A percentile compares a stretch with the other conserved stretches of the same genome.
Conservation (phyloP, 2,329 filamentous ascomycete species). For the Dactylellina sp. region DNA sequence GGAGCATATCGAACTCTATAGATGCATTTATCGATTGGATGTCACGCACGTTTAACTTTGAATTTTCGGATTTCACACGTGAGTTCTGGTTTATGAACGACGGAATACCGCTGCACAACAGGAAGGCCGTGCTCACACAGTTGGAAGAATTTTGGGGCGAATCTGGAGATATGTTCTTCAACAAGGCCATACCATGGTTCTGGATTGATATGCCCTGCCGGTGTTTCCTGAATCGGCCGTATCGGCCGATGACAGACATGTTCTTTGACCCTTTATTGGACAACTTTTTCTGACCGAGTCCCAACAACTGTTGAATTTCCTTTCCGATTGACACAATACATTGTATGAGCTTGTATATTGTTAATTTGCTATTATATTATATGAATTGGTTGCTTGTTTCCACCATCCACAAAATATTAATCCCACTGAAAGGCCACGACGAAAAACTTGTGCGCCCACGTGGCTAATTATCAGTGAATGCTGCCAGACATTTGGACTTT, state of each 20-base stretch:
- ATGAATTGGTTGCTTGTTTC: not conserved
- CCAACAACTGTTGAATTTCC: slow-evolving; percentile 7
- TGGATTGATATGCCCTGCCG: slow-evolving; percentile 53
- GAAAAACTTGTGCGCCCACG: slow-evolving; percentile 26
- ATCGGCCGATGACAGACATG: slow-evolving; percentile 20
- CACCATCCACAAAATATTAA: not conserved
- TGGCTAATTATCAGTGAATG: slow-evolving; percentile 14
- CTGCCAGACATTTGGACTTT: not conserved
- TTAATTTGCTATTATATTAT: too few species aligned
- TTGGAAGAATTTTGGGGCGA: slow-evolving; percentile 47
- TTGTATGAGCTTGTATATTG: too few species aligned
- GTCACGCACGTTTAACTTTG: slow-evolving; percentile 26
- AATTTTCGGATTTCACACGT: slow-evolving; percentile 37
- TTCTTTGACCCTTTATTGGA: slow-evolving; percentile 30
- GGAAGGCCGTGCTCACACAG: slow-evolving; percentile 34
- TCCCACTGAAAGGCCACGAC: not conserved
- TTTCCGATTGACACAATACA: too few species aligned
- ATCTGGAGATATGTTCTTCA: slow-evolving; percentile 50
- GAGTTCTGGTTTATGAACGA: slow-evolving; percentile 52
- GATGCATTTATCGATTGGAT: slow-evolving; percentile 46
- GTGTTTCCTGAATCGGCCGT: slow-evolving; percentile 29
- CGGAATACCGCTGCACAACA: slow-evolving; percentile 25
- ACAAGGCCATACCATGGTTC: slow-evolving; percentile 51
- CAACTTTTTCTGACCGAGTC: slow-evolving; percentile 15
- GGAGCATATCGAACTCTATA: slow-evolving; percentile 42